Evolutionary conservation across 2,329 filamentous ascomycete genomes (phyloP).

Genomic region (Calonectria multiphialidica): DNA sequence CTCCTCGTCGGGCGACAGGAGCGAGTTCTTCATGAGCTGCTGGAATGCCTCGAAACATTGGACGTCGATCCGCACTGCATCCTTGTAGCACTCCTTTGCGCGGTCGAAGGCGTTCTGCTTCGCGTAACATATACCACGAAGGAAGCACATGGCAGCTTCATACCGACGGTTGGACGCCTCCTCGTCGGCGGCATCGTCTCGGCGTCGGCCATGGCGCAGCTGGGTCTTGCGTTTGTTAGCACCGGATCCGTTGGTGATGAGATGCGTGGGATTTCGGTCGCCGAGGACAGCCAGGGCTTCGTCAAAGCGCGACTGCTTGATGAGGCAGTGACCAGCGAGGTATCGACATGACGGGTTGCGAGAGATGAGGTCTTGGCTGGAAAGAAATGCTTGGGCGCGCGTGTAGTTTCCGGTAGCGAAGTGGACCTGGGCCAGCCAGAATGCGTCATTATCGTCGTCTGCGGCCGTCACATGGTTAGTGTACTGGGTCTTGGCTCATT

Average conservation of each 20-base stretch:
- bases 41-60: slow-evolving; percentile 99
- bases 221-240: slow-evolving; percentile 55
- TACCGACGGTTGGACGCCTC: slow-evolving; percentile 83
- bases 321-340: slow-evolving; percentile 91
- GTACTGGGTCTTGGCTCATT: neutral
- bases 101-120: slow-evolving; percentile 98
- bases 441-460: slow-evolving; percentile 95
- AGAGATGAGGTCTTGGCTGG: slow-evolving; percentile 83
- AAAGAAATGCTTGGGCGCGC: slow-evolving; percentile 87
- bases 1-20: slow-evolving; percentile 91
- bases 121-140: slow-evolving; percentile 92
- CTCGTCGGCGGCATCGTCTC: slow-evolving; percentile 64
- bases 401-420: slow-evolving; percentile 96
- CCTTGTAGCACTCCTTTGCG: slow-evolving; percentile 98
- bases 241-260: slow-evolving; percentile 70
- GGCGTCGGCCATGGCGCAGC: slow-evolving; percentile 48
- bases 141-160: slow-evolving; percentile 97
- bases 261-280: slow-evolving; percentile 92
- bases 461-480: slow-evolving; percentile 22
- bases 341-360: slow-evolving; percentile 91
- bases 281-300: slow-evolving; percentile 89
- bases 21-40: slow-evolving; percentile 95
- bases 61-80: slow-evolving; percentile 95
- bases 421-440: slow-evolving; percentile 98
- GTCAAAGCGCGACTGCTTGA: slow-evolving; percentile 91